phyloP scores from a whole-genome alignment of 352 stramenopile species.

The Globisporangium camurandrum region DNA sequence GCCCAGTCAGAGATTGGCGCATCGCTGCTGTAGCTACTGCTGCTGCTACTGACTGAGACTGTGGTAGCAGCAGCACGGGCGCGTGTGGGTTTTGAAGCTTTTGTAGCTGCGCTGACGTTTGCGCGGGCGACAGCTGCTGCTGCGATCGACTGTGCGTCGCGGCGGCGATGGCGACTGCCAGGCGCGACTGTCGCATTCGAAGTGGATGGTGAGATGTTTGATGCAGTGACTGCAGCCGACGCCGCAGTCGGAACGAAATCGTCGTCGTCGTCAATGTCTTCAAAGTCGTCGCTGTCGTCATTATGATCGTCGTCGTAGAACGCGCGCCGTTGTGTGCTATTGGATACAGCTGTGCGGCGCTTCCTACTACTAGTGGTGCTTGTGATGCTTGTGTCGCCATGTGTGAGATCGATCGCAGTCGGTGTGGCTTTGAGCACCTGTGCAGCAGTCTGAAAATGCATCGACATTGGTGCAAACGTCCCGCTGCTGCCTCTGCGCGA shows the following conservation, averaged over 20 bases:
- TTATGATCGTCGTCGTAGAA: constrained; percentile 50
- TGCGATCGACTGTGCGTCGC: neutral
- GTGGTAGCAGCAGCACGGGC: too few relatives aligned
- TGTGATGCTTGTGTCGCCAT: constrained; percentile 5
- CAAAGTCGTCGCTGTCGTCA: constrained; percentile 27
- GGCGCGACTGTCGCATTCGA: neutral
- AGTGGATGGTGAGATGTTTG: constrained; percentile 32
- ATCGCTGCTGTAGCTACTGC: neutral
- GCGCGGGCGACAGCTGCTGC: neutral
- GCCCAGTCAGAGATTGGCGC: constrained; percentile 4
- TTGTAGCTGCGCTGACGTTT: too few relatives aligned
- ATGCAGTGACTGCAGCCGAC: constrained; percentile 29
- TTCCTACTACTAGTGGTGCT: neutral
- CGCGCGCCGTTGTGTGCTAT: constrained; percentile 1
- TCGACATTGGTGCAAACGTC: constrained; percentile 40
- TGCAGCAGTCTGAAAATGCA: constrained; percentile 42
- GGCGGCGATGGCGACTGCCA: constrained; percentile 10
- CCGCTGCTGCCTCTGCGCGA: constrained; percentile 6
- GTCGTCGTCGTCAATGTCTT: constrained; percentile 4
- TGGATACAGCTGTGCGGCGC: neutral
- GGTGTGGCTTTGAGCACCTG: constrained; percentile 9
- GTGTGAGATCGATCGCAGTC: constrained; percentile 46
- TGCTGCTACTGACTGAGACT: neutral
- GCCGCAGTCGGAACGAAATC: neutral
- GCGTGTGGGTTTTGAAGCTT: too few relatives aligned